These are phyloP conservation scores for Pyrenochaeta sp. DNA, from an alignment of 2,329 filamentous ascomycete genomes.

Conservation along the genomic window DNA sequence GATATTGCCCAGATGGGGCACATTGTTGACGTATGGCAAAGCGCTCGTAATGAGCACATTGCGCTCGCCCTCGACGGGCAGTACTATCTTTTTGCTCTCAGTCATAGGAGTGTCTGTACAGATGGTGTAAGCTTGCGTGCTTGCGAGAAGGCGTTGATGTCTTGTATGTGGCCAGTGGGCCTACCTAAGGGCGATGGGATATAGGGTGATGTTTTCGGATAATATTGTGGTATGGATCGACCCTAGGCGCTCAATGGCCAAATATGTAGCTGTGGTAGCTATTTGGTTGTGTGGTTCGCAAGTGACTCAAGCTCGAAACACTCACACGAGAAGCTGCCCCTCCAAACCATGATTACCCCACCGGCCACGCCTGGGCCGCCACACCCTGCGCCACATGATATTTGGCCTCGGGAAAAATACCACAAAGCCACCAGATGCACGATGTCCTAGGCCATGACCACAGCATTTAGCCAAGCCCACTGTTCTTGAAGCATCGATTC, in stretches of 20 bases:
- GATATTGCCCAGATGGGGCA: conserved; percentile 72
- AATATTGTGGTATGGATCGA: background rate
- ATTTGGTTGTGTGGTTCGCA: conserved; percentile 13
- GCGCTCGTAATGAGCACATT: conserved; percentile 93
- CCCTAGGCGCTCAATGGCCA: background rate
- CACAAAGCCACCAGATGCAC: too few relatives aligned
- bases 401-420: background rate
- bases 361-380: conserved; percentile 9
- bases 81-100: conserved; percentile 53
- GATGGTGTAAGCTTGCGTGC: conserved; percentile 1
- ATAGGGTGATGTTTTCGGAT: background rate
- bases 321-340: conserved; percentile 30
- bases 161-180: background rate
- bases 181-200: background rate
- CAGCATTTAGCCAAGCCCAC: too few relatives aligned
- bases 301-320: conserved; percentile 36
- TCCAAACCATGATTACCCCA: conserved; percentile 27
- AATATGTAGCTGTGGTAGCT: background rate
- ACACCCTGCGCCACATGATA: conserved; percentile 18
- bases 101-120: conserved; percentile 27
- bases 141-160: background rate
- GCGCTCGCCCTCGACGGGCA: conserved; percentile 67
- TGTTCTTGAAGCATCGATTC: background rate
- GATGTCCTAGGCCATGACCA: too few relatives aligned
- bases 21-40: conserved; percentile 82